These are phyloP conservation scores for Solanum hybrid DNA, from an alignment of 305 asterid genomes.

Conservation along the genomic window DNA sequence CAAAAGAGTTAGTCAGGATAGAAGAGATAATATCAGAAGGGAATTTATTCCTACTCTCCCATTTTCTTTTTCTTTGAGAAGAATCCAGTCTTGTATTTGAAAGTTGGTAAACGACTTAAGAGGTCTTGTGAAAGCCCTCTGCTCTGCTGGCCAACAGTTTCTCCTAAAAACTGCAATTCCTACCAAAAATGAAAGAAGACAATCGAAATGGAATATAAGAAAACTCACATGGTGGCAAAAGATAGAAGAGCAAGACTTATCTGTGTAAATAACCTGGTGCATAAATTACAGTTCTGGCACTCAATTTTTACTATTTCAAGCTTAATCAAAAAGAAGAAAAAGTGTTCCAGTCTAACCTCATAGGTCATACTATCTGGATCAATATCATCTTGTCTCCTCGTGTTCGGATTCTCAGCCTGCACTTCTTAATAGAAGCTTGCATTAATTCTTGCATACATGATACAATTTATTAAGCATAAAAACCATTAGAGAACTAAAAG, in stretches of 20 bases:
- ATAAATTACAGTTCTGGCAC: not conserved
- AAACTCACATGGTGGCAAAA: not conserved
- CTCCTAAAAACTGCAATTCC: slow-evolving; percentile 78
- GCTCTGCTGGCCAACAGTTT: slow-evolving; percentile 63
- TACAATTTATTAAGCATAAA: not conserved
- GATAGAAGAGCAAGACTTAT: not conserved
- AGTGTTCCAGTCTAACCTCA: slow-evolving; percentile 43
- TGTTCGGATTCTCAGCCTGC: slow-evolving; percentile 37
- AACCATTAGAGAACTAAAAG: slow-evolving; percentile 4
- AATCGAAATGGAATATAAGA: not conserved
- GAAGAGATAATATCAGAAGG: not conserved
- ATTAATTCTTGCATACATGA: not conserved
- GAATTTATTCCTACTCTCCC: slow-evolving; percentile 1
- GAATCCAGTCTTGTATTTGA: slow-evolving; percentile 51
- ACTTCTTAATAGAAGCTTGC: not conserved
- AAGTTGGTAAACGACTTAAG: slow-evolving; percentile 63
- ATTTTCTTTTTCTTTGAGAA: slow-evolving; percentile 61
- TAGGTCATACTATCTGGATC: slow-evolving; percentile 76
- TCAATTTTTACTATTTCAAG: not conserved
- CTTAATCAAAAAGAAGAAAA: not conserved
- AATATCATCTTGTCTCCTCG: slow-evolving; percentile 44
- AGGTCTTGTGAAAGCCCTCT: slow-evolving; percentile 64
- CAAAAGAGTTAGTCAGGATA: not conserved
- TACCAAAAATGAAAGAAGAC: slow-evolving; percentile 9
- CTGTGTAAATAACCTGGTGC: not conserved